These are phyloP conservation scores for Pseudocercospora ulei DNA, from an alignment of 2,329 filamentous ascomycete species.

Conservation along the genomic window DNA sequence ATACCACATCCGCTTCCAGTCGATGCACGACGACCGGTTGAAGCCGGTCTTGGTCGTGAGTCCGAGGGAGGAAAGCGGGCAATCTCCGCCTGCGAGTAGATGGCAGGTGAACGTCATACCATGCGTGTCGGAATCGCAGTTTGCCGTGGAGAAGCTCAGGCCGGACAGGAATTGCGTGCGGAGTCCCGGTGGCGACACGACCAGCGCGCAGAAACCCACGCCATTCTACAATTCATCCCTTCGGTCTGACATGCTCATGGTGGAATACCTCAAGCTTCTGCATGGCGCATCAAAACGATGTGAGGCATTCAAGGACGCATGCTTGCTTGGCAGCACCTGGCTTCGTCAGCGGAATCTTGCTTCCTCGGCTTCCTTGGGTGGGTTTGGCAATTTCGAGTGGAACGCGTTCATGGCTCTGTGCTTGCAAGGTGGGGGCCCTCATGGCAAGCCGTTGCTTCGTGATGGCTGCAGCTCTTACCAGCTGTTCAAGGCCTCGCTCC, in stretches of 20 bases:
- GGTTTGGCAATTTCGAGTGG: constrained; percentile 93
- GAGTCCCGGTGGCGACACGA: constrained; percentile 37
- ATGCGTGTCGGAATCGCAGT: constrained; percentile 58
- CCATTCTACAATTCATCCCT: constrained; percentile 84
- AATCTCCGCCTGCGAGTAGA: constrained; percentile 32
- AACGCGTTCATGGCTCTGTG: constrained; percentile 67
- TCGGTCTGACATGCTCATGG: constrained; percentile 63
- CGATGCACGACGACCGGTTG: constrained; percentile 39
- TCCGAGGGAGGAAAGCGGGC: constrained; percentile 23
- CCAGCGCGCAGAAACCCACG: constrained; percentile 45
- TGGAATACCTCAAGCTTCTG: constrained; percentile 65
- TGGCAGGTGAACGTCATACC: constrained; percentile 67
- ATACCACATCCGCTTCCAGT: constrained; percentile 32
- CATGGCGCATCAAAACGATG: constrained; percentile 60
- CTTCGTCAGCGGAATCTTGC: constrained; percentile 76
- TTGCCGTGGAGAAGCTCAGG: constrained; percentile 60
- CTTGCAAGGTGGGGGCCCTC: constrained; percentile 64
- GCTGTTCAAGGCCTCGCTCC: constrained; percentile 87
- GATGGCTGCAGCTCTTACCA: constrained; percentile 80
- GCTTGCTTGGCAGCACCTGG: constrained; percentile 79
- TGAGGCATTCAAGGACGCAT: constrained; percentile 68
- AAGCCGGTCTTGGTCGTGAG: constrained; percentile 55
- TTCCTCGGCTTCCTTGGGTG: constrained; percentile 59
- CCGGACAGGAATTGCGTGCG: constrained; percentile 63
- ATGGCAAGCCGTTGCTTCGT: constrained; percentile 62